These are phyloP conservation scores for Amylocystis lapponica DNA, from an alignment of 768 basidiomycete genomes.

Conservation along the genomic window DNA sequence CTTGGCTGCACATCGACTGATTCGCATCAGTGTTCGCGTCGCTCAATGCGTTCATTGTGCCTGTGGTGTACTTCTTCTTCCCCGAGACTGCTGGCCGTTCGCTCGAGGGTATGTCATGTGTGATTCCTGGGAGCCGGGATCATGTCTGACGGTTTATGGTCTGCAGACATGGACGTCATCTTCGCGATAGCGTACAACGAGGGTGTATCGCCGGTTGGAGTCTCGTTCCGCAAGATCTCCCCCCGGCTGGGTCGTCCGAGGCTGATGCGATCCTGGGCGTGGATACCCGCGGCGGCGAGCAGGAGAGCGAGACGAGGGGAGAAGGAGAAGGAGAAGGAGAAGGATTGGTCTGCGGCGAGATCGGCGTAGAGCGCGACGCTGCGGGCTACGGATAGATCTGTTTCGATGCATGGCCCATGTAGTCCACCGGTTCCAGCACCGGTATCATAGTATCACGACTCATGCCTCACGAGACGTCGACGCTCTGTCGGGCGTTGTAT, in stretches of 20 bases:
- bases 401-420: too few species aligned
- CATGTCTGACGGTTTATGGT: too few species aligned
- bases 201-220: constrained; percentile 28
- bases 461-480: too few species aligned
- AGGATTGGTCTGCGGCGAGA: too few species aligned
- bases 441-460: too few species aligned
- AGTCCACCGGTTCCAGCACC: too few species aligned
- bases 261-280: constrained; percentile 31
- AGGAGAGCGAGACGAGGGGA: too few species aligned
- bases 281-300: constrained; percentile 1
- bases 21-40: constrained; percentile 41
- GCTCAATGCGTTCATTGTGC: constrained; percentile 51
- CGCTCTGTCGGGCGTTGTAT: too few species aligned
- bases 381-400: too few species aligned
- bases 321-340: too few species aligned
- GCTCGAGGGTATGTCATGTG: constrained; percentile 37
- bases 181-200: constrained; percentile 30
- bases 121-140: too few species aligned
- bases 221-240: constrained; percentile 29
- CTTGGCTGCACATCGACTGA: background rate
- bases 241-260: constrained; percentile 28
- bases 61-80: constrained; percentile 55
- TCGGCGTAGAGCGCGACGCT: too few species aligned
- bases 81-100: constrained; percentile 59
- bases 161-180: constrained; percentile 29